Base-by-base conservation (phyloP, 2,329 filamentous ascomycete genomes). In the Cryphonectria naterciae region DNA sequence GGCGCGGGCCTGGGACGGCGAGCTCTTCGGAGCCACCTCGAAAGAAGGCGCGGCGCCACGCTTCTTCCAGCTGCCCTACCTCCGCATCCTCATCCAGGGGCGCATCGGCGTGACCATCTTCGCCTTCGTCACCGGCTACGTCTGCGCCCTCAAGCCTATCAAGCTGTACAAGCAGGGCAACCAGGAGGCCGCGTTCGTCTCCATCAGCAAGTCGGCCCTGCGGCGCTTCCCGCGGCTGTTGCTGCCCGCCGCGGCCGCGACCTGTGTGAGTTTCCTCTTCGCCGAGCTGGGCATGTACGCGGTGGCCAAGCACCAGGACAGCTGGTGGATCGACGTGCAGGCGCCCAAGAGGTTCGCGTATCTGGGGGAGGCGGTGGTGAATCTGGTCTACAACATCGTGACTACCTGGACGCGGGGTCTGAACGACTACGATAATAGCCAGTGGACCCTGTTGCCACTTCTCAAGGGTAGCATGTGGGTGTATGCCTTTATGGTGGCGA, bases 61-160 rank as follows among this genome's bases (percentile, higher is more conserved):
- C 65, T 74, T 88, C 41, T 83, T 89, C 72, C 88, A 91, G 78
- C 82, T 84, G 56, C 89, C 88, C 19, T 86, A 88, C 75, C 80
- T 91, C 70, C 86, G 89, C 69, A 84, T 91, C 64, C 81, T 87
- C 54, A 82, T 86, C 65, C 88, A 89, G 75, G 88, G 90, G 32
- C 85, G 90, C 22, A 87, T 89, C 62, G 90, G 89, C 78, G 90
- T 92, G 2, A 86, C 88, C 19, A 88, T 91, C 73, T 91, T 92
- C 79, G 86, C 90, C 75, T 83, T 92, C 63, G 87, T 91, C 54
- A 88, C 89, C 32, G 88, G 88, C 70, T 91, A 89, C 75, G 88
- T 90, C 67, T 90, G 89, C 79, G 85, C 87, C 4, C 82, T 90
- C 67, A 89, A 90, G 75, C 87, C 88, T 22, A 84, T 91, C 71